Evolutionary conservation across 208 protist species (phyloP), one percentile per base, ranked within the genome.

Genomic region (Acanthamoeba lenticulata): DNA sequence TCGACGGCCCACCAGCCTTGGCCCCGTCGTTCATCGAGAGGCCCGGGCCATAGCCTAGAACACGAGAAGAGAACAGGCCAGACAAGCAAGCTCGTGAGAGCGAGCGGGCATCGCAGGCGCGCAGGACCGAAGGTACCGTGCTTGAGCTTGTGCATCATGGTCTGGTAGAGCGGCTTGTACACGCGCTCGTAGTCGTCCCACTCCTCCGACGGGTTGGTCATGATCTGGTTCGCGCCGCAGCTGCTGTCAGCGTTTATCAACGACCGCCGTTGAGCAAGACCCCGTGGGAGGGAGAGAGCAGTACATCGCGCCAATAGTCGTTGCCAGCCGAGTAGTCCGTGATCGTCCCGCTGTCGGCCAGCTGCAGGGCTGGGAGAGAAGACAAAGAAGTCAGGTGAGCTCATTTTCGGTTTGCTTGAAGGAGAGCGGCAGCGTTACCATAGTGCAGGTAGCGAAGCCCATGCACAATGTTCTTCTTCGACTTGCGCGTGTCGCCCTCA

Each of bases 391-490:
- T 77, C 34, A n/a, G n/a, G n/a, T n/a, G n/a, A n/a, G n/a, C n/a
- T n/a, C n/a, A n/a, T n/a, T n/a, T 62, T 24, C 55, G 15, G 19
- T 62, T 38, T 77, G 15, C 34, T 24, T 38, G 15, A 38, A n/a
- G 24, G 29, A 13, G 15, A 40, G 34, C 9, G 27, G 67, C n/a
- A n/a, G n/a, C n/a, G n/a, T 42, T 32, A 90, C 81, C 81, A 52
- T 90, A 90, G 49, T 90, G 81, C 11, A 90, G 81, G 32, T 90
- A 90, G 1, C 81, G 42, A 38, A 90, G 49, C 2, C 81, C 81
- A 29, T 90, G 81, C 29, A 90, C 81, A 29, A 90, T 65, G 81
- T 90, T 90, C 49, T 90, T 90, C 52, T 90, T 90, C 7, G 81
- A 90, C 34, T 90, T 90, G 19, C 52, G 52, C 36, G 49, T 90